Evolutionary conservation across 345 rosid genomes (phyloP), one percentile per base, ranked within the genome.

Genomic region (Lumnitzera littorea): DNA sequence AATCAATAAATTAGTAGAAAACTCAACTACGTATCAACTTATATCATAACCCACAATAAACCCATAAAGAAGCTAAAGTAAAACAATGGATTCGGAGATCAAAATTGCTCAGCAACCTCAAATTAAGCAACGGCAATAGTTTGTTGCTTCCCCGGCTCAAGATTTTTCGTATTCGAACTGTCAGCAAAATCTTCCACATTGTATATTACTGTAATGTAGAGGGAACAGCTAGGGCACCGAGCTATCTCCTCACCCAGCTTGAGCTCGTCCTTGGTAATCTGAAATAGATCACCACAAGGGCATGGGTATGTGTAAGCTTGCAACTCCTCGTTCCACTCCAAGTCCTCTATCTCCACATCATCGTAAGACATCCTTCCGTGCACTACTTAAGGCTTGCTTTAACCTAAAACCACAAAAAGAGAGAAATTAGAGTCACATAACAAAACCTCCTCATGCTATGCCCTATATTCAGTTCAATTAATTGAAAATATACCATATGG

Each of bases 301-400:
- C 97, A 92, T 1, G 97, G 97, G 61, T 87, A 89, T 24, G 96
- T 92, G 72, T 76, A 89, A 27, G 87, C 83, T 63, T 81, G 73
- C 15, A 89, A 61, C 80, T 87, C 90, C 60, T 84, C 88, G 71
- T 70, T 89, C 98, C 98, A 89, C 69, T 87, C 88, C 98, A 92
- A 87, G 55, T 92, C 98, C 50, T 92, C 97, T 62, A 92, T 92
- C 85, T 89, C 98, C 23, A 92, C 96, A 50, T 92, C 97, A 78
- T 92, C 98, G 84, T 89, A 92, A 48, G 98, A 92, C 97, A 89
- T 91, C 43, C 11, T 36, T 36, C 43, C 7, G 43, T 1, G 43
- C 7, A 36, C 43, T 5, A 9, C 43, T 36, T 36, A 36, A 9
- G 43, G 9, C 43, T 36, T 36, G 43, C 43, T 36, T 36, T 9